Evolutionary conservation across 1,284 basidiomycete species (phyloP).

Genomic region (Trichosporon inkin): DNA sequence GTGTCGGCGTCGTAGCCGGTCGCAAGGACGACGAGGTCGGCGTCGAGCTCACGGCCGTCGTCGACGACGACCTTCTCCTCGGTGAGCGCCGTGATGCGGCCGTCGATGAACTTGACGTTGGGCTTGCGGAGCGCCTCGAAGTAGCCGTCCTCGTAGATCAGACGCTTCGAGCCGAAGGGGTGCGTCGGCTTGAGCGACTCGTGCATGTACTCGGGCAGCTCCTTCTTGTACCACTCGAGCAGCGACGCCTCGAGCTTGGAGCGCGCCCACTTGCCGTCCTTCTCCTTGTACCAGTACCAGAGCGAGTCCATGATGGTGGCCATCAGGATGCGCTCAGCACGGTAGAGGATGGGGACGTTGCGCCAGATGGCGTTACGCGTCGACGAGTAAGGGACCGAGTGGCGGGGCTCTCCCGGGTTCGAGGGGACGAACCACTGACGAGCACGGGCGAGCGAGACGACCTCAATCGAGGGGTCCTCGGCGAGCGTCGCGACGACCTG

Average conservation of each 20-base stretch:
- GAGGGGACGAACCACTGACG: constrained; percentile 24
- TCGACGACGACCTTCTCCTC: constrained; percentile 15
- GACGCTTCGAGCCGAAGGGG: constrained; percentile 20
- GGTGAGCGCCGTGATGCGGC: constrained; percentile 18
- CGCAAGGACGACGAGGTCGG: constrained; percentile 23
- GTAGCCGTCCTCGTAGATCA: constrained; percentile 26
- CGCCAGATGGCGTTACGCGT: constrained; percentile 7
- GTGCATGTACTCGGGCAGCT: constrained; percentile 20
- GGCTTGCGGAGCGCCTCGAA: constrained; percentile 21
- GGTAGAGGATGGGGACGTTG: constrained; percentile 18
- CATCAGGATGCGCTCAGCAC: constrained; percentile 16
- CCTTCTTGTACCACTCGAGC: constrained; percentile 15
- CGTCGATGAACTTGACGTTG: constrained; percentile 18
- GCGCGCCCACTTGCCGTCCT: constrained; percentile 17
- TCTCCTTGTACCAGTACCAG: constrained; percentile 18
- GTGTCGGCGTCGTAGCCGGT: constrained; percentile 22
- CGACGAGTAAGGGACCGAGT: constrained; percentile 14
- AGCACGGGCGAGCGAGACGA: constrained; percentile 21
- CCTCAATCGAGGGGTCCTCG: constrained; percentile 21
- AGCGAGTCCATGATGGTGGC: constrained; percentile 13
- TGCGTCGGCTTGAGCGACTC: constrained; percentile 15
- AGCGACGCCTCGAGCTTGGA: constrained; percentile 15
- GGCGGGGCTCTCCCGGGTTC: constrained; percentile 6
- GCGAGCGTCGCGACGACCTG: constrained; percentile 24
- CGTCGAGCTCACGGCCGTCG: constrained; percentile 18